phyloP scores from a whole-genome alignment of 306 rosid genomes.

The Cicer yamashitae region DNA sequence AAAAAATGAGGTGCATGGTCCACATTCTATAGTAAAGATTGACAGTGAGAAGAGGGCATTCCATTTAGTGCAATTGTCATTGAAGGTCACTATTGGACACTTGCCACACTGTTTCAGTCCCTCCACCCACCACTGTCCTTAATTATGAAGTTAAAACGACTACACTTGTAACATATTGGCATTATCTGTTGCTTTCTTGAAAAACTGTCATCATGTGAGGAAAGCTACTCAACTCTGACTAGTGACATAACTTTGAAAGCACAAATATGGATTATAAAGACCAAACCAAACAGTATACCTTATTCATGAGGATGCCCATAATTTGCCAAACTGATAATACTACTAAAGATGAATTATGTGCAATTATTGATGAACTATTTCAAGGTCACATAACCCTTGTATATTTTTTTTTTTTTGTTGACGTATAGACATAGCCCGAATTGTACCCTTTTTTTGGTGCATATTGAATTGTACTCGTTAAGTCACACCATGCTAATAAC shows the following conservation, averaged over 20 bases:
- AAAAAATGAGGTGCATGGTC: constrained; percentile 32
- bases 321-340: background rate
- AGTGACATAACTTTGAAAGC: constrained; percentile 28
- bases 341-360: background rate
- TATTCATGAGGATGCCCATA: constrained; percentile 25
- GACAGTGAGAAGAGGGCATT: constrained; percentile 42
- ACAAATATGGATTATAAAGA: constrained; percentile 7
- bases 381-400: background rate
- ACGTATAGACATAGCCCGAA: no score
- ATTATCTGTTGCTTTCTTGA: constrained; percentile 19
- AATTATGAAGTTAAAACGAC: constrained; percentile 33
- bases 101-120: constrained; percentile 41
- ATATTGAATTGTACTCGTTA: background rate
- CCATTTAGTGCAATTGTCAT: constrained; percentile 30
- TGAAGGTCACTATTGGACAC: constrained; percentile 43
- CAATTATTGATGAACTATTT: constrained; percentile 25
- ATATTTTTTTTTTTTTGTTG: background rate
- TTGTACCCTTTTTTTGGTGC: no score
- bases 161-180: background rate
- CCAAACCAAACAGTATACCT: constrained; percentile 20
- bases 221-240: constrained; percentile 42
- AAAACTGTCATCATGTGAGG: constrained; percentile 7
- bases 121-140: constrained; percentile 40
- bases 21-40: constrained; percentile 17
- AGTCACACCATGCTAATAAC: background rate